Conservation (phyloP, 768 basidiomycete species). For the Tylopilus plumbeoviolaceoides region DNA sequence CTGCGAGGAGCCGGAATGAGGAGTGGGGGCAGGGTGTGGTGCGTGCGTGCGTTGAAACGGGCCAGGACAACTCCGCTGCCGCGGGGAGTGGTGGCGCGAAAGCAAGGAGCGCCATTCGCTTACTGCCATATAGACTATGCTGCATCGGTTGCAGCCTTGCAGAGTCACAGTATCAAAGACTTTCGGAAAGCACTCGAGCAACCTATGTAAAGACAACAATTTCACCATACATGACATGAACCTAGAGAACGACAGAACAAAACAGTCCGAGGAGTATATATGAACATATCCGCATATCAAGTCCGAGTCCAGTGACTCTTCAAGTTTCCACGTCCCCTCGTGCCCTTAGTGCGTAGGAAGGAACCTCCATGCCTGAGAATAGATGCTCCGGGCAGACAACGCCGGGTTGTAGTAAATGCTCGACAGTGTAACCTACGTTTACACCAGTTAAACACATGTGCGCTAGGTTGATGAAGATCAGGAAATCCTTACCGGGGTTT, state of each 20-base stretch:
- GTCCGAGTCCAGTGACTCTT: background rate
- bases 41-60: too few species aligned
- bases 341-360: background rate
- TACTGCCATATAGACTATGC: too few species aligned
- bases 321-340: background rate
- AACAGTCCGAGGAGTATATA: background rate
- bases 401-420: background rate
- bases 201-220: background rate
- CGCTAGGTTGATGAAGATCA: background rate
- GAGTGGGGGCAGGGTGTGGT: too few species aligned
- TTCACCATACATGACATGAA: background rate
- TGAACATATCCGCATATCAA: background rate
- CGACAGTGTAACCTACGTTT: background rate
- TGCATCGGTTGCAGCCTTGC: too few species aligned
- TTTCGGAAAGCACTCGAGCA: slow-evolving; percentile 5
- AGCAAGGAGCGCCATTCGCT: too few species aligned
- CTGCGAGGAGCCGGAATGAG: too few species aligned
- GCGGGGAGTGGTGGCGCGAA: too few species aligned
- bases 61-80: too few species aligned
- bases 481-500: background rate
- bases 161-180: too few species aligned
- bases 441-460: background rate
- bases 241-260: background rate
- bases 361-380: background rate
- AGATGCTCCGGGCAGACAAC: background rate